Evolutionary conservation across 441 rosid genomes (phyloP).

Genomic region (Syzygium malaccense): DNA sequence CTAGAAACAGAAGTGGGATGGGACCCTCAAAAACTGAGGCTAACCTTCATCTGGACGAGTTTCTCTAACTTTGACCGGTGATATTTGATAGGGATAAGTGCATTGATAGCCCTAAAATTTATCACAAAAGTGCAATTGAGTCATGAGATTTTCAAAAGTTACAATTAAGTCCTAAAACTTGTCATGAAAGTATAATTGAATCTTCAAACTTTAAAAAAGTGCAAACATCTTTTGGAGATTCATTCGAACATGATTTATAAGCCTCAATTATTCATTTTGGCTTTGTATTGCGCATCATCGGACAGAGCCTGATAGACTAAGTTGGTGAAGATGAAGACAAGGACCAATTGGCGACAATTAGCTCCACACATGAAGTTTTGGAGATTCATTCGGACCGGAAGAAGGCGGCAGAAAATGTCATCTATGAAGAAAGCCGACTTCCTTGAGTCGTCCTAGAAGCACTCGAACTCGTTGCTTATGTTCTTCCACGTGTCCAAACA

Average conservation of each 20-base stretch:
- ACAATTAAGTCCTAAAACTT: too few species aligned
- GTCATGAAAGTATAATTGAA: too few species aligned
- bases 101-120: too few species aligned
- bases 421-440: too few species aligned
- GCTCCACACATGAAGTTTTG: neutral
- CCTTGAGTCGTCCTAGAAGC: neutral
- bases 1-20: neutral
- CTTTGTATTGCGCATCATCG: neutral
- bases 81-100: too few species aligned
- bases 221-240: too few species aligned
- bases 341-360: neutral
- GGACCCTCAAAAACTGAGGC: rapidly evolving
- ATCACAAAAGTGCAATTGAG: too few species aligned
- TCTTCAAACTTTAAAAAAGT: too few species aligned
- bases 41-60: neutral
- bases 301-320: neutral
- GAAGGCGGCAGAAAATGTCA: neutral
- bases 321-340: neutral
- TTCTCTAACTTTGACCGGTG: too few species aligned
- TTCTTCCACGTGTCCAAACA: neutral
- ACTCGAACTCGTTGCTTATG: neutral
- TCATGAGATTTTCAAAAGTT: too few species aligned
- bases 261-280: too few species aligned
- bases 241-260: too few species aligned
- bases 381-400: neutral